These are phyloP conservation scores for Phaeosphaeriaceae sp. DNA, from an alignment of 2,329 filamentous ascomycete species.

Conservation along the genomic window DNA sequence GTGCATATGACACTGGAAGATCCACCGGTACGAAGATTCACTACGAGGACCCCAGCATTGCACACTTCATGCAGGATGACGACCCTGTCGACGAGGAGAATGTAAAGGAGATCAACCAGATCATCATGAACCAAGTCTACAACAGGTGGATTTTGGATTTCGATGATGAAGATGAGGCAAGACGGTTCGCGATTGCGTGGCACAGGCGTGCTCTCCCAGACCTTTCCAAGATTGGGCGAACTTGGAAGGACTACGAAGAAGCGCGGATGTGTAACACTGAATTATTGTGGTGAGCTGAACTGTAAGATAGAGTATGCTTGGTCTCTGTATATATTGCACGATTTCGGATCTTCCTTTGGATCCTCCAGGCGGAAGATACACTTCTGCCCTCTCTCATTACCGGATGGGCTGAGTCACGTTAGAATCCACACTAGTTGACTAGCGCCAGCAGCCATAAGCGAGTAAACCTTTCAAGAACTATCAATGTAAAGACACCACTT, in stretches of 20 bases:
- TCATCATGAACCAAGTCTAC: constrained; percentile 47
- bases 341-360: background rate
- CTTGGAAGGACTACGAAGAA: constrained; percentile 45
- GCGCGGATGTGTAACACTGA: constrained; percentile 55
- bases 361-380: too few relatives aligned
- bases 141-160: constrained; percentile 65
- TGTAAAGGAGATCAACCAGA: constrained; percentile 28
- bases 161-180: constrained; percentile 61
- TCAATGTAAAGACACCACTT: constrained; percentile 5
- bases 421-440: background rate
- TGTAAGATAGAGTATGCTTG: constrained; percentile 2
- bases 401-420: background rate
- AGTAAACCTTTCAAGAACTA: constrained; percentile 6
- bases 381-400: too few relatives aligned
- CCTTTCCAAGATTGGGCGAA: constrained; percentile 11
- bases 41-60: constrained; percentile 26
- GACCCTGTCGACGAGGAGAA: constrained; percentile 12
- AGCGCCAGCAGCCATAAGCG: constrained; percentile 21
- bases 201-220: constrained; percentile 57
- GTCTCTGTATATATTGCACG: background rate
- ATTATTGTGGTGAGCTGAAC: constrained; percentile 56
- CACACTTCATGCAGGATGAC: constrained; percentile 17
- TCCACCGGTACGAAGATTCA: constrained; percentile 1
- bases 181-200: constrained; percentile 61
- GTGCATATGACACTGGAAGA: constrained; percentile 21